A percentile compares a stretch with the other conserved stretches of the same genome.
Evolutionary conservation across 176 grass and related monocot species (phyloP).

Genomic region (Carex myosuroides): DNA sequence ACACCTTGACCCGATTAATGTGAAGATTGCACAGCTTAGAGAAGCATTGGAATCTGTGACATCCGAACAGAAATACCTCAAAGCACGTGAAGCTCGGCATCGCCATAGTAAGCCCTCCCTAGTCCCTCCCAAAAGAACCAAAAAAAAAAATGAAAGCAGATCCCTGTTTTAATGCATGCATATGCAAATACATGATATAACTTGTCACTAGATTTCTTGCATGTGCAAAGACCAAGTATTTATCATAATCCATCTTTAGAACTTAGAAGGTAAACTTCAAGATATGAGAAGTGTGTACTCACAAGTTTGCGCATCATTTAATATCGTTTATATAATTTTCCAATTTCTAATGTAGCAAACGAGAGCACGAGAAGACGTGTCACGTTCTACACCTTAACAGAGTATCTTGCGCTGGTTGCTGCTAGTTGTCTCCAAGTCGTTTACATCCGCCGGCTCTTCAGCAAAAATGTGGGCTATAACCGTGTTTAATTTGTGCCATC

Average conservation of each 20-base stretch:
- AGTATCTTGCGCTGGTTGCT: conserved; percentile 68
- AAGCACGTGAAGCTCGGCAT: conserved; percentile 84
- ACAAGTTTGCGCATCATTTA: not conserved
- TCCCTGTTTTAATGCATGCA: not conserved
- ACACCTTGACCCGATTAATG: conserved; percentile 91
- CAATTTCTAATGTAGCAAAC: conserved; percentile 44
- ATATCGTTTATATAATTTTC: not conserved
- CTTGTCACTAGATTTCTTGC: not conserved
- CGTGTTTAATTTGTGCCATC: conserved; percentile 47
- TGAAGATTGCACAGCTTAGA: conserved; percentile 89
- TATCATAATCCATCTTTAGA: not conserved
- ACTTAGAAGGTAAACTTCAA: not conserved
- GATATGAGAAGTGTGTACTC: not conserved
- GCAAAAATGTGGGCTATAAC: conserved; percentile 81
- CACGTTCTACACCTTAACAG: conserved; percentile 67
- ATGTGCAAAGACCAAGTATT: not conserved
- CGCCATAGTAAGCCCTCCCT: conserved; percentile 67
- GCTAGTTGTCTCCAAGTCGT: conserved; percentile 74
- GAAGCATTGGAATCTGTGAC: conserved; percentile 95
- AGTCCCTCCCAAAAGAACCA: not conserved
- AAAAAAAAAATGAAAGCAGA: not conserved
- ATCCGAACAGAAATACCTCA: conserved; percentile 85
- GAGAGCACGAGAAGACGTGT: conserved; percentile 94
- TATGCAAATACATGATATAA: not conserved
- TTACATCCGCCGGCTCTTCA: conserved; percentile 91